phyloP scores from a whole-genome alignment of 176 grass and related monocot species.

The Melocanna baccifera region DNA sequence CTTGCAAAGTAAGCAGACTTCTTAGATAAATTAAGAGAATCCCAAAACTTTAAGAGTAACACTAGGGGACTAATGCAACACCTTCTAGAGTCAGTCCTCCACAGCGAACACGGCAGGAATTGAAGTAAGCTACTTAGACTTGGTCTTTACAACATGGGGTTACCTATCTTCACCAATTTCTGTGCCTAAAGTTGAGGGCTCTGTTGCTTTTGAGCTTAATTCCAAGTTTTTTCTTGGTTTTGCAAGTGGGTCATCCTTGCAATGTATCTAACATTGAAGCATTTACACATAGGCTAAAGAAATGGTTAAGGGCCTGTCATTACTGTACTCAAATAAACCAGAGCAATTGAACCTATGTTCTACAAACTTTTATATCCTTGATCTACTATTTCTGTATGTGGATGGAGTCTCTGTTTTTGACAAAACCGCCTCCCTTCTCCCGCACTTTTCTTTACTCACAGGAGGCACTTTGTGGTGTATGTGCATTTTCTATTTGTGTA shows the following conservation, averaged over 20 bases:
- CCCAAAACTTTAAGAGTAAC: neutral
- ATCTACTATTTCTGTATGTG: neutral
- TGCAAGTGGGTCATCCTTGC: neutral
- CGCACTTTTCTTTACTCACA: neutral
- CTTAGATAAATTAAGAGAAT: neutral
- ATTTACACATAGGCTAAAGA: neutral
- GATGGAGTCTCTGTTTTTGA: neutral
- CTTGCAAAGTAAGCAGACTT: neutral
- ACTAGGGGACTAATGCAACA: neutral
- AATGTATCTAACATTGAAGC: neutral
- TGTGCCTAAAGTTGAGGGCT: neutral
- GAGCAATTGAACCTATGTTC: neutral
- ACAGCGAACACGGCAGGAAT: neutral
- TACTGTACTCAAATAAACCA: neutral
- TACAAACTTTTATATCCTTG: neutral
- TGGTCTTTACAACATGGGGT: neutral
- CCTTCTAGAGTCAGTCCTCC: neutral
- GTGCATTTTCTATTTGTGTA: neutral
- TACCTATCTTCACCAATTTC: neutral
- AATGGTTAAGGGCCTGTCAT: neutral
- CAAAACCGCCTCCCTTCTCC: neutral
- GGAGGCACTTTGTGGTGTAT: no score
- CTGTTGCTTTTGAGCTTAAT: neutral
- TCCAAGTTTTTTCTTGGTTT: neutral
- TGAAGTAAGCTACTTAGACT: neutral